A percentile compares a stretch with the other conserved stretches of the same genome.
Conservation (phyloP, 768 basidiomycete species). For the Phylloporus sp. region DNA sequence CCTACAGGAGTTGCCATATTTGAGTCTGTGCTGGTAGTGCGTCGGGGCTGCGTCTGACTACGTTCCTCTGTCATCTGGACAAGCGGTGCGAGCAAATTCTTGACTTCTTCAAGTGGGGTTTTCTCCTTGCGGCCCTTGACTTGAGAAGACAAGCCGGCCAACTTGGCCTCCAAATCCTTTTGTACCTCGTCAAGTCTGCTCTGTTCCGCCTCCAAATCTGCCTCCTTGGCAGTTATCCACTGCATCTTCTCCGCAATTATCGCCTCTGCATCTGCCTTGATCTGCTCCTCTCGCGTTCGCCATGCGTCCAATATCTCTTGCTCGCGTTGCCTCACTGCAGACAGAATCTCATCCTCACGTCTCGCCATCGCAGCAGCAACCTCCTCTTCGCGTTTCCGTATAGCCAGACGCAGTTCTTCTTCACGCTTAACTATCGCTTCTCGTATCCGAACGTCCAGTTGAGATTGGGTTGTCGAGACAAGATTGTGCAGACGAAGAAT, state of each 20-base stretch:
- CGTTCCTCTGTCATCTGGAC: constrained; percentile 34
- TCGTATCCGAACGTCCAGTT: constrained; percentile 46
- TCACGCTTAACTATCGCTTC: constrained; percentile 62
- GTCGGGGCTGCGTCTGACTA: constrained; percentile 22
- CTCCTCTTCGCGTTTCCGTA: constrained; percentile 67
- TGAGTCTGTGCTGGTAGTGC: constrained; percentile 16
- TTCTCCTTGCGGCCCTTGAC: constrained; percentile 44
- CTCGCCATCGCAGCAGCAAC: constrained; percentile 59
- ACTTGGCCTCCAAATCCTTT: constrained; percentile 48
- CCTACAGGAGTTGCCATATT: constrained; percentile 49
- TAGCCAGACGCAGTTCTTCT: constrained; percentile 61
- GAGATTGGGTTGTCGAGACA: constrained; percentile 38
- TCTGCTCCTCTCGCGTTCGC: constrained; percentile 46
- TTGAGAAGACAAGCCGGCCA: constrained; percentile 42
- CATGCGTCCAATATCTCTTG: constrained; percentile 62
- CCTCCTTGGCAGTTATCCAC: constrained; percentile 49
- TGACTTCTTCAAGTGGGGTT: constrained; percentile 71
- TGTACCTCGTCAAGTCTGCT: constrained; percentile 43
- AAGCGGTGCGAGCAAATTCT: constrained; percentile 59
- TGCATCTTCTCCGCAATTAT: constrained; percentile 39
- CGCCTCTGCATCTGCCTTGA: constrained; percentile 46
- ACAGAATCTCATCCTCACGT: constrained; percentile 70
- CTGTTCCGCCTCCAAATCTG: constrained; percentile 52
- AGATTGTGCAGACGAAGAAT: constrained; percentile 46
- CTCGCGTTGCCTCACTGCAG: constrained; percentile 61